A percentile compares a stretch with the other conserved stretches of the same genome.
phyloP scores from a whole-genome alignment of 1,284 basidiomycete species.

The Ceratobasidium papillatum region DNA sequence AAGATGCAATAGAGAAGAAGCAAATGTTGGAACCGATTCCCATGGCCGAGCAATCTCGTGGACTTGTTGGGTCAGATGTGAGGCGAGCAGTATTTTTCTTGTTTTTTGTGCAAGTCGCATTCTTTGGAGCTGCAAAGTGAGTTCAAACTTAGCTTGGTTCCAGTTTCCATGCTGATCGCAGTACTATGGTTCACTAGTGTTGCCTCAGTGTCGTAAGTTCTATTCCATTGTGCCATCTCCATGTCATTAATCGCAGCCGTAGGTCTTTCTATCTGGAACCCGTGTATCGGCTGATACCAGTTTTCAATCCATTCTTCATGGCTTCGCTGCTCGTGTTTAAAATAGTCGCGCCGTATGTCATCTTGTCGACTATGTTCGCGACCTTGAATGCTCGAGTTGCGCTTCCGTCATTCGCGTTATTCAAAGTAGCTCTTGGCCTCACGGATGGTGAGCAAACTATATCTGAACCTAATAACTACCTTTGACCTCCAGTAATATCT shows the following conservation, averaged over 20 bases:
- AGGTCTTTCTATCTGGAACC: conserved; percentile 90
- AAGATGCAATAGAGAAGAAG: background rate
- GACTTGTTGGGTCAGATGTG: conserved; percentile 69
- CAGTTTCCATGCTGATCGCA: conserved; percentile 13
- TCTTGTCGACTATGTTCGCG: conserved; percentile 74
- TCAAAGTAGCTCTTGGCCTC: conserved; percentile 75
- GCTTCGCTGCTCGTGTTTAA: conserved; percentile 79
- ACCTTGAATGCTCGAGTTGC: conserved; percentile 70
- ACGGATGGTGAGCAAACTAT: conserved; percentile 67
- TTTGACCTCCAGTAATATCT: conserved; percentile 39
- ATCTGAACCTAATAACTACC: background rate
- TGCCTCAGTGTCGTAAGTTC: conserved; percentile 81
- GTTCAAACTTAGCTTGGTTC: conserved; percentile 50
- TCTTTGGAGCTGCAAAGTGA: conserved; percentile 89
- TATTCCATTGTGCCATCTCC: too few species aligned
- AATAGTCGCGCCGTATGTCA: conserved; percentile 80
- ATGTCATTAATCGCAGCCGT: too few species aligned
- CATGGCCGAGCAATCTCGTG: conserved; percentile 51
- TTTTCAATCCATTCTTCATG: conserved; percentile 91
- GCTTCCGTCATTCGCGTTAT: conserved; percentile 78
- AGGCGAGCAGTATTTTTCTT: conserved; percentile 84
- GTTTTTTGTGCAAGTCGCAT: conserved; percentile 87
- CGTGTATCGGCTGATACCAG: conserved; percentile 86
- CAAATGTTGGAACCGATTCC: conserved; percentile 27
- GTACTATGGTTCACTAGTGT: conserved; percentile 61